phyloP scores from a whole-genome alignment of 805 yeast genomes.

The Schwanniomyces occidentalis region DNA sequence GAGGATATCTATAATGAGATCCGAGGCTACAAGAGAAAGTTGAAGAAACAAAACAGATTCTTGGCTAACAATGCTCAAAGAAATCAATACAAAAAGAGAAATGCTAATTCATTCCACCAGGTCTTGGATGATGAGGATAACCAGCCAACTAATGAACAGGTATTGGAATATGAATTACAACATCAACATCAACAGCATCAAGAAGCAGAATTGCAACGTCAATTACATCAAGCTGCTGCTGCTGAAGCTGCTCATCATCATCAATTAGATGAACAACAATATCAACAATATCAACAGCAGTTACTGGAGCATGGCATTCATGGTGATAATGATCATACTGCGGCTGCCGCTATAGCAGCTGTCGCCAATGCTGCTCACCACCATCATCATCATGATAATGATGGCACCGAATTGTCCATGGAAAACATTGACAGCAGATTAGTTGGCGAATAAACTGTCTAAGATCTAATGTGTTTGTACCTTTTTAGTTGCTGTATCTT shows the following conservation, averaged over 20 bases:
- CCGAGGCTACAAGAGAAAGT: slow-evolving; percentile 54
- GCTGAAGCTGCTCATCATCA: slow-evolving; percentile 27
- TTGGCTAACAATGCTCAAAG: slow-evolving; percentile 15
- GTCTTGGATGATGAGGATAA: slow-evolving; percentile 20
- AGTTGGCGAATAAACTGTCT: slow-evolving; percentile 36
- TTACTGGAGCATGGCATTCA: slow-evolving; percentile 23
- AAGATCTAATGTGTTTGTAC: too few species aligned
- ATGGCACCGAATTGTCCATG: slow-evolving; percentile 36
- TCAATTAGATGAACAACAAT: slow-evolving; percentile 22
- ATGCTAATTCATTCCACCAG: slow-evolving; percentile 26
- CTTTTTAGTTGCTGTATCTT: not conserved
- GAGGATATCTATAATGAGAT: slow-evolving; percentile 61
- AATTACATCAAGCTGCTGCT: slow-evolving; percentile 23
- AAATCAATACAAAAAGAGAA: slow-evolving; percentile 19
- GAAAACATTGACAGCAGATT: slow-evolving; percentile 46
- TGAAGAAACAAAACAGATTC: slow-evolving; percentile 40
- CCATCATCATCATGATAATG: slow-evolving; percentile 22
- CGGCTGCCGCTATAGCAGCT: slow-evolving; percentile 44
- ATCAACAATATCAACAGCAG: slow-evolving; percentile 29
- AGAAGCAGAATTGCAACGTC: slow-evolving; percentile 24
- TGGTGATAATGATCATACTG: slow-evolving; percentile 23
- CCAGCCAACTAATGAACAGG: slow-evolving; percentile 16
- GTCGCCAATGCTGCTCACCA: slow-evolving; percentile 34
- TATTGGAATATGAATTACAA: slow-evolving; percentile 14
- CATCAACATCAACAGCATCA: slow-evolving; percentile 23